Evolutionary conservation across 352 stramenopile genomes (phyloP).

Genomic region (Achlya hypogyna): DNA sequence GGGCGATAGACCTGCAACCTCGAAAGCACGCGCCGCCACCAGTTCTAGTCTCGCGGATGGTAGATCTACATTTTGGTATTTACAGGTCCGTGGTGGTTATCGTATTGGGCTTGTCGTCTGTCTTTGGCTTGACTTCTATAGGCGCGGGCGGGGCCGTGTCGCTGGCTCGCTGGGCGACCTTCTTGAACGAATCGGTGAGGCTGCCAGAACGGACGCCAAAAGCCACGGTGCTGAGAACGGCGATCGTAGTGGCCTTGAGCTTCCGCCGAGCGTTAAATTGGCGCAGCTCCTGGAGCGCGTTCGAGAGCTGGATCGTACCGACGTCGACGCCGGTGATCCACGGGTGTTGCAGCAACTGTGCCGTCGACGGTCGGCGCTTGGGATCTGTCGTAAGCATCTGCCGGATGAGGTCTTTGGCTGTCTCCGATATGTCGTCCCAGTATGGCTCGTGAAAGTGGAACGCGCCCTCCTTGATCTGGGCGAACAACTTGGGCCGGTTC

Average conservation of each 20-base stretch:
- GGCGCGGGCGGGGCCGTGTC: background rate
- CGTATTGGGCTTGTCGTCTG: too few species aligned
- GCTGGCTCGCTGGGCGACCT: background rate
- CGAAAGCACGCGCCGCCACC: too few species aligned
- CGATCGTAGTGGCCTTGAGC: conserved; percentile 82
- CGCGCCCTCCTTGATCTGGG: conserved; percentile 15
- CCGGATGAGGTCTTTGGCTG: conserved; percentile 20
- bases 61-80: too few species aligned
- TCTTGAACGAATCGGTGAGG: background rate
- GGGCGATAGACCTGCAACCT: too few species aligned
- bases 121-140: background rate
- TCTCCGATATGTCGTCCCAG: conserved; percentile 18
- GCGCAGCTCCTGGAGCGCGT: conserved; percentile 61
- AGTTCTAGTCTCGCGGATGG: too few species aligned
- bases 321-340: conserved; percentile 68
- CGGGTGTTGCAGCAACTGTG: conserved; percentile 49
- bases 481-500: conserved; percentile 15
- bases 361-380: conserved; percentile 29
- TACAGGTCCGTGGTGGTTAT: background rate
- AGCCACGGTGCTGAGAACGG: conserved; percentile 29
- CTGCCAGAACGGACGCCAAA: background rate
- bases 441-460: conserved; percentile 20
- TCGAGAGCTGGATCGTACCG: conserved; percentile 65
- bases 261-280: conserved; percentile 79
- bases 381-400: conserved; percentile 15